phyloP scores from a whole-genome alignment of 2,329 filamentous ascomycete species.

The Rosellinia necatrix region DNA sequence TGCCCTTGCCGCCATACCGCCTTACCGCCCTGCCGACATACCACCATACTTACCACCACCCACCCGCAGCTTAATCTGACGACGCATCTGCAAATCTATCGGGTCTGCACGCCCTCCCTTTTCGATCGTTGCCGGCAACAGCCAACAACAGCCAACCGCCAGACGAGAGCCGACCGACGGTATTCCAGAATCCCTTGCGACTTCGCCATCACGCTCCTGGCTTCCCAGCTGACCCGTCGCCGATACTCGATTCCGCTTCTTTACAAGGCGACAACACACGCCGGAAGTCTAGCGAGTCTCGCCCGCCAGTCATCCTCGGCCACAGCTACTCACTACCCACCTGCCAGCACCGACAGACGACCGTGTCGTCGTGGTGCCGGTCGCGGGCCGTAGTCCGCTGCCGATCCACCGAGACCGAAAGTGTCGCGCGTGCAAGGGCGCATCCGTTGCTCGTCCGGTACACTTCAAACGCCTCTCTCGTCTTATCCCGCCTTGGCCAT shows the following conservation, averaged over 20 bases:
- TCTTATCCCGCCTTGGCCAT: conserved; percentile 13
- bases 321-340: conserved; percentile 11
- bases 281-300: conserved; percentile 6
- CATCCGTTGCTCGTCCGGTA: conserved; percentile 4
- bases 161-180: background rate
- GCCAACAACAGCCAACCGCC: background rate
- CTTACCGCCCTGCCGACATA: background rate
- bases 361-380: conserved; percentile 5
- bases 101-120: too few species aligned
- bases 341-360: conserved; percentile 7
- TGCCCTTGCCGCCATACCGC: too few species aligned
- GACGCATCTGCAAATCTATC: conserved; percentile 5
- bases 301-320: conserved; percentile 16
- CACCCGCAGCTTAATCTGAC: conserved; percentile 20
- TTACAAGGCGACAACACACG: conserved; percentile 17
- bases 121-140: background rate
- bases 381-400: conserved; percentile 2
- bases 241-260: conserved; percentile 8
- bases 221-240: background rate
- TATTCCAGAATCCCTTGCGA: conserved; percentile 2
- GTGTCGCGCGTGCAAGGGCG: conserved; percentile 17
- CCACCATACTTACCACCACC: background rate
- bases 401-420: background rate
- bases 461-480: background rate
- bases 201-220: background rate